Base-by-base conservation (phyloP, 2,329 filamentous ascomycete species). In the Calonectria naviculata region DNA sequence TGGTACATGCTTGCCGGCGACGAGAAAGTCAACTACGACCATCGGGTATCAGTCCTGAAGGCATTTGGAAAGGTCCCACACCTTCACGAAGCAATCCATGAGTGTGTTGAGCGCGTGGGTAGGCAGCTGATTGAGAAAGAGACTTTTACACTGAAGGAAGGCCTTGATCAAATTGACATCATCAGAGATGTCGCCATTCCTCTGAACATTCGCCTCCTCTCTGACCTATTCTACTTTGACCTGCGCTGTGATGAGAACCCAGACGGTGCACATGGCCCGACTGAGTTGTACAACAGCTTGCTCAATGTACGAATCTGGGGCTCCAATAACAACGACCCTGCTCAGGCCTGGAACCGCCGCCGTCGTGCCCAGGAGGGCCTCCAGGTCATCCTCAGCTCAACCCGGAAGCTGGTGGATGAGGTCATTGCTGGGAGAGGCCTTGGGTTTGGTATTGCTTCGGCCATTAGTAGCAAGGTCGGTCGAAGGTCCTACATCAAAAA, bases 221-320 rank as follows among this genome's bases (percentile, higher is more conserved):
- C 89, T 0, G 87, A 90, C 47, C 81, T 89, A 15, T 90, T 91
- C 79, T 89, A 89, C 64, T 83, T 91, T 38, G 90, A 91, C 4
- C 76, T 92, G 34, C 89, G 89, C 74, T 88, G 87, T 0, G 81
- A 85, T 0, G 85, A 90, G 74, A 86, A 88, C 24, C 89, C 90
- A 0, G 81, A 83, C 12, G 90, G 90, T 12, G 79, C 76, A 0
- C 81, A 85, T n/a, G 79, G 81, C 4, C 73, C 79, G 1, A 78
- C 83, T 1, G 82, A 87, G 21, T 73, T 88, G 31, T 88, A 87
- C 78, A 79, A 79, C 1, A 73, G 83, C 24, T 78, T 88, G 26
- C 75, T 86, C 21, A 81, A 87, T 67, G 79, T 88, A 28, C 85
- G 86, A 38, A 80, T 82, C 67, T 88, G 83, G 81, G 85, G 84